phyloP scores from a whole-genome alignment of 768 basidiomycete species.

The Lanmaoa rubissima region DNA sequence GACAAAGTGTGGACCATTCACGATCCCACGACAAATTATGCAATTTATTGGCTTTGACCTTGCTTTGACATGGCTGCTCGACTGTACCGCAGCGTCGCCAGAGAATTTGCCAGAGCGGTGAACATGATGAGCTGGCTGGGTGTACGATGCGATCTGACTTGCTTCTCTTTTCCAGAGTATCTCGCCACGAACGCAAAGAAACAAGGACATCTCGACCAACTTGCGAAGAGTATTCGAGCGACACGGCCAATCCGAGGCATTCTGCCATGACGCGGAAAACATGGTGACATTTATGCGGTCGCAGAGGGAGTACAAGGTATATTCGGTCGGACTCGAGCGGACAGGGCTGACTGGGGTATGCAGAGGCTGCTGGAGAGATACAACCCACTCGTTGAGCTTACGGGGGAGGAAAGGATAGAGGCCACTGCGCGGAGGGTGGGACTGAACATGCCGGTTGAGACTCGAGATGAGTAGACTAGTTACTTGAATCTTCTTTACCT shows the following conservation, averaged over 20 bases:
- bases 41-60: conserved; percentile 11
- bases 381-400: conserved; percentile 80
- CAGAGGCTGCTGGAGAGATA: conserved; percentile 83
- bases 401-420: conserved; percentile 73
- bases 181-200: conserved; percentile 35
- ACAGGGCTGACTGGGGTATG: not conserved
- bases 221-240: conserved; percentile 57
- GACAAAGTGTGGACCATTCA: conserved; percentile 2
- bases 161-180: conserved; percentile 34
- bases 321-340: conserved; percentile 11
- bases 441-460: conserved; percentile 67
- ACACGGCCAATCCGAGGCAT: conserved; percentile 22
- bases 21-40: conserved; percentile 16
- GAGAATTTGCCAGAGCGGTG: conserved; percentile 32
- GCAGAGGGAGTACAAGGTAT: conserved; percentile 75
- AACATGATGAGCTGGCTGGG: not conserved
- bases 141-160: not conserved
- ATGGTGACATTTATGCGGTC: conserved; percentile 66
- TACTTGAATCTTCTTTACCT: conserved; percentile 1
- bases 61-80: conserved; percentile 27
- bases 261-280: conserved; percentile 55
- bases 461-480: conserved; percentile 19
- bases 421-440: conserved; percentile 89
- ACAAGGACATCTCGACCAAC: conserved; percentile 43
- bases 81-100: conserved; percentile 31